Percentiles rank a stretch among this genome's conserved stretches.
Conservation (phyloP, 495 filamentous ascomycete genomes). For the Pseudomonodictys pantanalensis region DNA sequence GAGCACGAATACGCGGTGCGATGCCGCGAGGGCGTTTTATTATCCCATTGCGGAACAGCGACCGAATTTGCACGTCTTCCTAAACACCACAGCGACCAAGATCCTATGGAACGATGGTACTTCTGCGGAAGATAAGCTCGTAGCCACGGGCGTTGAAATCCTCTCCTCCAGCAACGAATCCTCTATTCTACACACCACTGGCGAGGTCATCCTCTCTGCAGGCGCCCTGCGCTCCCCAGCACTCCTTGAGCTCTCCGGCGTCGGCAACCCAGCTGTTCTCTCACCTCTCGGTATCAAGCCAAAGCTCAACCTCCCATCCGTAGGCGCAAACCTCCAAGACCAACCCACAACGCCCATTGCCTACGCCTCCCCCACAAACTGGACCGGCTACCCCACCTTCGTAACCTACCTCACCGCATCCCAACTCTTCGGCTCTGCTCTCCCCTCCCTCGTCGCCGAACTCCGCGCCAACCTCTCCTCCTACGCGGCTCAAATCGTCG, state of each 20-base stretch:
- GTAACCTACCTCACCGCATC: slow-evolving; percentile 14
- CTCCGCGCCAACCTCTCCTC: slow-evolving; percentile 36
- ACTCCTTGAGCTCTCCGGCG: slow-evolving; percentile 23
- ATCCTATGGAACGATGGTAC: slow-evolving; percentile 10
- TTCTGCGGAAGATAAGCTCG: neutral
- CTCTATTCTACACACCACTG: neutral
- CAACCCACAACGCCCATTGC: slow-evolving; percentile 17
- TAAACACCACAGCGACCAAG: slow-evolving; percentile 15
- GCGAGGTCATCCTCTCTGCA: slow-evolving; percentile 20
- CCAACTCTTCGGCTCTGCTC: slow-evolving; percentile 12
- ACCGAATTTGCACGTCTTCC: slow-evolving; percentile 18
- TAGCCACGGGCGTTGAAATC: slow-evolving; percentile 17
- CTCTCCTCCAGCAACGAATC: neutral
- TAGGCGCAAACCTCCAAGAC: slow-evolving; percentile 25
- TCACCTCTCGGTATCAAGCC: neutral
- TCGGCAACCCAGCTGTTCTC: slow-evolving; percentile 13
- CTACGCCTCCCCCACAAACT: slow-evolving; percentile 2
- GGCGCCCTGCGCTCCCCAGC: slow-evolving; percentile 15
- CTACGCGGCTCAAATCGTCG: slow-evolving; percentile 36
- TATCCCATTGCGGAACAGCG: slow-evolving; percentile 14
- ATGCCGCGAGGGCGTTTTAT: slow-evolving; percentile 25
- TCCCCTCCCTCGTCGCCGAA: slow-evolving; percentile 15
- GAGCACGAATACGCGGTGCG: neutral
- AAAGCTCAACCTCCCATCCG: slow-evolving; percentile 27
- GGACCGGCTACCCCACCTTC: slow-evolving; percentile 21